A percentile compares a stretch with the other conserved stretches of the same genome.
These are phyloP conservation scores for Penicillium antarcticum DNA, from an alignment of 495 filamentous ascomycete genomes.

Conservation along the genomic window DNA sequence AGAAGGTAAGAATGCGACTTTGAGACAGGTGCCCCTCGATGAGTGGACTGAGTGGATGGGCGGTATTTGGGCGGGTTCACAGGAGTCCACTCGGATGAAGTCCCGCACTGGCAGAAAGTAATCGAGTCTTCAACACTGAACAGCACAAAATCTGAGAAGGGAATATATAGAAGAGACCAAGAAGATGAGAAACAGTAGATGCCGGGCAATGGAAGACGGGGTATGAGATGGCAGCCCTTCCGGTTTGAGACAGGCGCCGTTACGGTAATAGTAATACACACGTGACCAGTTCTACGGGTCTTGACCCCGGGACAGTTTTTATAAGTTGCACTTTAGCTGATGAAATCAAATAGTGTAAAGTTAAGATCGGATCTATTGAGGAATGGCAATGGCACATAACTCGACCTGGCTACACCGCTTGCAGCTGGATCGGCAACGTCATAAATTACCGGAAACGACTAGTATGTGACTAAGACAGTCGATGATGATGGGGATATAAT, in stretches of 20 bases:
- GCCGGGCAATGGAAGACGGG: slow-evolving; percentile 9
- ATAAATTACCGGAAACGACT: not conserved
- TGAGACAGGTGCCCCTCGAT: slow-evolving; percentile 45
- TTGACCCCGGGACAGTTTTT: not conserved
- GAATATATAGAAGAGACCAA: not conserved
- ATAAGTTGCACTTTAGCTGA: no score
- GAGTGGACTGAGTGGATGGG: slow-evolving; percentile 31
- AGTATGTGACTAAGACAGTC: not conserved
- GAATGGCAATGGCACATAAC: no score
- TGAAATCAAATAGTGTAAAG: no score
- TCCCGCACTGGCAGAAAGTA: slow-evolving; percentile 34
- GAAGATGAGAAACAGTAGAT: slow-evolving; percentile 1
- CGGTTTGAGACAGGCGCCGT: slow-evolving; percentile 21
- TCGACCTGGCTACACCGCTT: no score
- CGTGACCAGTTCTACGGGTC: slow-evolving; percentile 11
- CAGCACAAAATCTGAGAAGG: not conserved
- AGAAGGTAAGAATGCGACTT: slow-evolving; percentile 35
- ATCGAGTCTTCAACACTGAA: slow-evolving; percentile 1
- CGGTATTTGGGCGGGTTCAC: slow-evolving; percentile 34
- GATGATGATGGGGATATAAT: slow-evolving; percentile 7
- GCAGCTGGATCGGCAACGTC: not conserved
- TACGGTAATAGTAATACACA: slow-evolving; percentile 29
- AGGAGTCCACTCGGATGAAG: slow-evolving; percentile 42
- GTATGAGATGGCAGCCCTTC: slow-evolving; percentile 17
- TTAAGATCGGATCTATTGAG: no score